These are phyloP conservation scores for Talaromyces sp. DNA, from an alignment of 2,329 filamentous ascomycete genomes.

Conservation along the genomic window DNA sequence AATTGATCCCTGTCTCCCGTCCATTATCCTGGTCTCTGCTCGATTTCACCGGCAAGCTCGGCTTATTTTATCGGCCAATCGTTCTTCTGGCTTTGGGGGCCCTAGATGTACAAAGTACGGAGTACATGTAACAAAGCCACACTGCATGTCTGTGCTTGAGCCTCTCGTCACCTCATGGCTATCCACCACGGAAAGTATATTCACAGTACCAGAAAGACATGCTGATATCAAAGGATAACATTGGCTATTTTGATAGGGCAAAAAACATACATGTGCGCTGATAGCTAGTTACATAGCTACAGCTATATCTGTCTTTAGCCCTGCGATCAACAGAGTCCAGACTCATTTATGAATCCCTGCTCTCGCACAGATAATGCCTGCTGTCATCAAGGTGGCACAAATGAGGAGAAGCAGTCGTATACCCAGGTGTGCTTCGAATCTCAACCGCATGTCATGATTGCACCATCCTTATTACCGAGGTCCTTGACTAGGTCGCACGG, in stretches of 20 bases:
- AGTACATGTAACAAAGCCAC: constrained; percentile 1
- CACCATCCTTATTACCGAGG: not conserved
- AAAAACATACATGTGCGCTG: not conserved
- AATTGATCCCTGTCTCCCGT: not conserved
- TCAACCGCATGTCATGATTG: not conserved
- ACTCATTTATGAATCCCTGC: not conserved
- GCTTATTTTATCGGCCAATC: not conserved
- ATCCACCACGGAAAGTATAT: too few relatives aligned
- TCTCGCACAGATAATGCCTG: not conserved
- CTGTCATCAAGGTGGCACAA: not conserved
- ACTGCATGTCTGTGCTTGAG: constrained; percentile 1
- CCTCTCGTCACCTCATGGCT: not conserved
- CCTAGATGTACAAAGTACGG: not conserved
- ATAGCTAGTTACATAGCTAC: not conserved
- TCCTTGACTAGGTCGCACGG: too few relatives aligned
- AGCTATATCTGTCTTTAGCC: too few relatives aligned
- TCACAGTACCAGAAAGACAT: too few relatives aligned
- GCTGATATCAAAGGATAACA: too few relatives aligned
- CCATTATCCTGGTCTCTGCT: not conserved
- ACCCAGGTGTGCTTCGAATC: not conserved
- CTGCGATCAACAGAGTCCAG: too few relatives aligned
- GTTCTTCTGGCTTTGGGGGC: not conserved
- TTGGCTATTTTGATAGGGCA: too few relatives aligned
- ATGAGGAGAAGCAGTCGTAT: not conserved
- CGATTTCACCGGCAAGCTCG: not conserved